Base-by-base conservation (phyloP, 805 yeast genomes). In the Wickerhamiella galacta region DNA sequence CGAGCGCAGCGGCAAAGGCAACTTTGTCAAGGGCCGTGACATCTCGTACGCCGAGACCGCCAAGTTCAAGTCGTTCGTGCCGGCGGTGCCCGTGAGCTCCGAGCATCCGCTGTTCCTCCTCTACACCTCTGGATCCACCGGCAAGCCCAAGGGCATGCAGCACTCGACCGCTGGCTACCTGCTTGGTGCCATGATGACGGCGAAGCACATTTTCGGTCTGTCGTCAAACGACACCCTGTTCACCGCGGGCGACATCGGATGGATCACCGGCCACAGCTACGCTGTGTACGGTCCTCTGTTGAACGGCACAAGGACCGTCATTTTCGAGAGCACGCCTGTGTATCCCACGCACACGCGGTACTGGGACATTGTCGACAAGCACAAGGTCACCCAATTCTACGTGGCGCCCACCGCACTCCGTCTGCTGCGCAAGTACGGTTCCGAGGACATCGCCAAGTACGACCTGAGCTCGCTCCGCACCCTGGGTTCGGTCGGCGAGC, bases 211-310 rank as follows among this genome's bases (percentile, higher is more conserved):
- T 30, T 87, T 90, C 56, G 96, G 92, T 56, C 73, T 90, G 31
- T 94, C 82, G 52, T 73, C 73, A 38, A 78, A 76, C 40, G 96
- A 90, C 57, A 66, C 78, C 28, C 59, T 87, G 40, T 87, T 90
- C 64, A 87, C 96, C 26, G 96, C 96, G 25, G 96, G 96, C 52
- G 96, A 90, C 55, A 82, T 90, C 36, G 96, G 98, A 53, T 90
- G 98, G 96, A 90, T 90, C 54, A 90, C 98, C 12, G 96, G 96
- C 46, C 98, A 90, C 58, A 79, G 95, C 7, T 90, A 87, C 53
- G 93, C 82, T 28, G 70, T 87, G 30, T 90, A 90, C 52, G 96
- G 96, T 39, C 98, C 98, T 26, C 69, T 90, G 45, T 60, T 73
- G 20, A 56, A 74, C 21, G 98, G 96, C 58, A 80, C 85, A 34